Evolutionary conservation across 352 stramenopile species (phyloP).

Genomic region (Elongisporangium prolatum): DNA sequence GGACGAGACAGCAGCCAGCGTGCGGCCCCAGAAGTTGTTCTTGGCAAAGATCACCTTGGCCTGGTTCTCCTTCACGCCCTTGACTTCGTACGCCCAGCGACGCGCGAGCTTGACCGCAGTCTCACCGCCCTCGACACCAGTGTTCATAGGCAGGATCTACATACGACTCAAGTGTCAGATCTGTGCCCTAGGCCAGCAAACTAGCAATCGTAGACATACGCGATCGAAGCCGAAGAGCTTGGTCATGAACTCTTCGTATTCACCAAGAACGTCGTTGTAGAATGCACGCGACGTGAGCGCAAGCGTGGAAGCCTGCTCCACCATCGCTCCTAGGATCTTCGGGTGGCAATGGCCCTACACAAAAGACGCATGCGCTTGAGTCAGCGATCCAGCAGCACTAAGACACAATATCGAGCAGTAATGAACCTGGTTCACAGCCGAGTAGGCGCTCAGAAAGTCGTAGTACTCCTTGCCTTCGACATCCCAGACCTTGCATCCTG

Average conservation of each 20-base stretch:
- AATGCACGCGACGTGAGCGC: slow-evolving; percentile 98
- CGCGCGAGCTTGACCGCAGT: slow-evolving; percentile 97
- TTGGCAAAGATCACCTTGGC: slow-evolving; percentile 94
- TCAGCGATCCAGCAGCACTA: background rate
- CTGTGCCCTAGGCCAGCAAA: slow-evolving; percentile 1
- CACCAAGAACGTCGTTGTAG: slow-evolving; percentile 96
- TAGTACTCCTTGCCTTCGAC: slow-evolving; percentile 97
- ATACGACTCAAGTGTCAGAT: slow-evolving; percentile 1
- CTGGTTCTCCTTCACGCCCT: slow-evolving; percentile 91
- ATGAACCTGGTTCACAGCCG: slow-evolving; percentile 80
- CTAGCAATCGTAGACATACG: slow-evolving; percentile 17
- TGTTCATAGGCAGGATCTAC: slow-evolving; percentile 98
- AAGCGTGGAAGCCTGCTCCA: slow-evolving; percentile 92
- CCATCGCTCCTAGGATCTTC: slow-evolving; percentile 94
- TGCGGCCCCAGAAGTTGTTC: slow-evolving; percentile 99
- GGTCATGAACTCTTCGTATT: slow-evolving; percentile 97
- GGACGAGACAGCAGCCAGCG: slow-evolving; percentile 94
- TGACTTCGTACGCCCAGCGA: slow-evolving; percentile 97
- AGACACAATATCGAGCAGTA: background rate
- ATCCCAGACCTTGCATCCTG: slow-evolving; percentile 95
- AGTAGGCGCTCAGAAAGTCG: slow-evolving; percentile 96
- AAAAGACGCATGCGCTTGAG: background rate
- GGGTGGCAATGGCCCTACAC: slow-evolving; percentile 96
- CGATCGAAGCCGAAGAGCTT: slow-evolving; percentile 97
- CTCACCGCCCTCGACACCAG: slow-evolving; percentile 98